Percentiles rank a stretch among this genome's conserved stretches.
Conservation (phyloP, 768 basidiomycete genomes). For the Pleurotus tuoliensis region DNA sequence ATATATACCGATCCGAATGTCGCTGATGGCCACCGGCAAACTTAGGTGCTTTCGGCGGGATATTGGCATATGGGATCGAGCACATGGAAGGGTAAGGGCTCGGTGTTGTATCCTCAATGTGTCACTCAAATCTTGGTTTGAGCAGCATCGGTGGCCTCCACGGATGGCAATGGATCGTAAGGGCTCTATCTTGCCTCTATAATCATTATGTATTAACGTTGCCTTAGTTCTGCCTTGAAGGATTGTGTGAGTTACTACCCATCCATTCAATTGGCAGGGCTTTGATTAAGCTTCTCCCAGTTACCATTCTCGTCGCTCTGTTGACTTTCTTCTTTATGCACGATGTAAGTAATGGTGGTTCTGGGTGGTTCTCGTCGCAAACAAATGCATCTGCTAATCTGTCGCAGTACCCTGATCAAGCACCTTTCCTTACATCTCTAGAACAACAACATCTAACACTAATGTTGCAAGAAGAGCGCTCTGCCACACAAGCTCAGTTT, state of each 20-base stretch:
- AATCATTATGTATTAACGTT: too few species aligned
- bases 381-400: background rate
- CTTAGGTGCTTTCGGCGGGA: constrained; percentile 39
- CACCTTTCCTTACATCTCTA: constrained; percentile 32
- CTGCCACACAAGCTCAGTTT: constrained; percentile 25
- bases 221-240: constrained; percentile 31
- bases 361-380: too few species aligned
- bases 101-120: too few species aligned
- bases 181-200: constrained; percentile 4
- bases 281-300: constrained; percentile 8
- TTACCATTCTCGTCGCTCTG: constrained; percentile 29
- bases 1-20: background rate
- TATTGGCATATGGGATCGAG: constrained; percentile 33
- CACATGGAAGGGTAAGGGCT: constrained; percentile 27
- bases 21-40: background rate
- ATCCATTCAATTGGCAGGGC: background rate
- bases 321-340: constrained; percentile 34
- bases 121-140: background rate
- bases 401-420: constrained; percentile 37
- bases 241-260: constrained; percentile 21
- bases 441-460: constrained; percentile 28
- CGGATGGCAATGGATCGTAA: constrained; percentile 37
- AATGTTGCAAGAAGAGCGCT: constrained; percentile 21
- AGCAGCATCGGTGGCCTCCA: constrained; percentile 20
- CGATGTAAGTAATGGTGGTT: constrained; percentile 23